Evolutionary conservation across 2,329 filamentous ascomycete genomes (phyloP), one percentile per base, ranked within the genome.

Genomic region (Aureobasidium sp.): DNA sequence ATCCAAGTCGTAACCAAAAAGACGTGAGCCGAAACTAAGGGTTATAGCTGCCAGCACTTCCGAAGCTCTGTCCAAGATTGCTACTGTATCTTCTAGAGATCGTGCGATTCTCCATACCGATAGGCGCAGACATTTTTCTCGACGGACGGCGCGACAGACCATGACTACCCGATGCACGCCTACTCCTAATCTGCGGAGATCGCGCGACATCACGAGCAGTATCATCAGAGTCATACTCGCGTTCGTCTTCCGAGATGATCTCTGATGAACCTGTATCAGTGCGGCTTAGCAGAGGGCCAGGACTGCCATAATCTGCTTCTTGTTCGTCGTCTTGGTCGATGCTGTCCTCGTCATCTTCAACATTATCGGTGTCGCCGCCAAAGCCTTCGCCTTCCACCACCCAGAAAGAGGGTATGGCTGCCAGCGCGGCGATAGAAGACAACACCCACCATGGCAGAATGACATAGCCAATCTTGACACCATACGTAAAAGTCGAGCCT

Each of bases 401-500:
- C 76, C 86, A 88, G 72, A 86, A 90, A 0, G 88, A 83, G 0
- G 91, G 89, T 2, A 96, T 73, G 0, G 84, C 84, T 20, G 89
- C 88, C 1, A 91, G 52, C 0, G 83, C 64, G 0, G 86, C 82
- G 48, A 95, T 77, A 0, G 77, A 68, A 0, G 84, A 81, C n/a
- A 97, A 78, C 4, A 88, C 79, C 85, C 89, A 96, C 83, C 90
- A 97, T 0, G 92, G 87, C 0, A 89, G 78, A 57, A 95, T 84
- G 34, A 94, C 80, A 70, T 90, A 93, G 0, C 90, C 90, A 34
- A 81, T 77, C 68, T 88, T 84, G 0, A 91, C 85, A 0, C 93
- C 93, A 76, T 84, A 85, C 0, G 85, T 88, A 70, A 96, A 97
- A 0, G 86, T 79, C 1, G 80, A 76, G 0, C 93, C 93, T 0